Evolutionary conservation across 305 asterid species (phyloP).

Genomic region (Fraxinus baroniana): DNA sequence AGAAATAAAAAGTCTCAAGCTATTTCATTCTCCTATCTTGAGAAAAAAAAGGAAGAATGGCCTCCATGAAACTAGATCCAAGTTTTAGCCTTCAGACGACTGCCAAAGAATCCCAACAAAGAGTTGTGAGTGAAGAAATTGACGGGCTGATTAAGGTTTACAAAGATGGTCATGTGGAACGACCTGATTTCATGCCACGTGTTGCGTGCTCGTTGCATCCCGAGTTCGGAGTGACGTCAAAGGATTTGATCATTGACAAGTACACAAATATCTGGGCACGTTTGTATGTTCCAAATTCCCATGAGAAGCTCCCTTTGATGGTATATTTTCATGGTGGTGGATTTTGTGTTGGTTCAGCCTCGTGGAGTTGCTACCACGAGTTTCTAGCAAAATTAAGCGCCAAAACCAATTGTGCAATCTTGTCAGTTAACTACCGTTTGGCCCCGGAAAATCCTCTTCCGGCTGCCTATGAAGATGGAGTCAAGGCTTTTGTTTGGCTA

Average conservation of each 20-base stretch:
- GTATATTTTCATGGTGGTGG: constrained; percentile 86
- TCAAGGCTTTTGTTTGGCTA: constrained; percentile 49
- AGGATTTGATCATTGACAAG: constrained; percentile 56
- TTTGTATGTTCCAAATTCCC: constrained; percentile 49
- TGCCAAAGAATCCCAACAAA: constrained; percentile 34
- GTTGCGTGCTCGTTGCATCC: constrained; percentile 44
- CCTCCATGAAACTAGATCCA: constrained; percentile 42
- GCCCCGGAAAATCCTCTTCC: constrained; percentile 91
- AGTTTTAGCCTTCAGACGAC: constrained; percentile 36
- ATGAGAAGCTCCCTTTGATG: constrained; percentile 41
- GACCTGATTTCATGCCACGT: constrained; percentile 53
- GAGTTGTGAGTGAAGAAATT: constrained; percentile 47
- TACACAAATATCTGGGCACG: constrained; percentile 72
- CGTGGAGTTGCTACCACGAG: constrained; percentile 78
- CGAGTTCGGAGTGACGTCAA: constrained; percentile 47
- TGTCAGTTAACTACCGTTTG: constrained; percentile 63
- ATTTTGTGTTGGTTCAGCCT: constrained; percentile 78
- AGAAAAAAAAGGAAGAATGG: constrained; percentile 36
- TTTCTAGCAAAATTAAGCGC: constrained; percentile 57
- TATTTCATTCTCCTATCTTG: not conserved
- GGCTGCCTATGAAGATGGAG: constrained; percentile 75
- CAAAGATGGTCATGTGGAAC: constrained; percentile 74
- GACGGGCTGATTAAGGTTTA: constrained; percentile 63
- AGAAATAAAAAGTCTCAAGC: not conserved
- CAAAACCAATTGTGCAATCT: constrained; percentile 44